Conservation (phyloP, 169 alveolate species). For the Amoebophrya sp. region DNA sequence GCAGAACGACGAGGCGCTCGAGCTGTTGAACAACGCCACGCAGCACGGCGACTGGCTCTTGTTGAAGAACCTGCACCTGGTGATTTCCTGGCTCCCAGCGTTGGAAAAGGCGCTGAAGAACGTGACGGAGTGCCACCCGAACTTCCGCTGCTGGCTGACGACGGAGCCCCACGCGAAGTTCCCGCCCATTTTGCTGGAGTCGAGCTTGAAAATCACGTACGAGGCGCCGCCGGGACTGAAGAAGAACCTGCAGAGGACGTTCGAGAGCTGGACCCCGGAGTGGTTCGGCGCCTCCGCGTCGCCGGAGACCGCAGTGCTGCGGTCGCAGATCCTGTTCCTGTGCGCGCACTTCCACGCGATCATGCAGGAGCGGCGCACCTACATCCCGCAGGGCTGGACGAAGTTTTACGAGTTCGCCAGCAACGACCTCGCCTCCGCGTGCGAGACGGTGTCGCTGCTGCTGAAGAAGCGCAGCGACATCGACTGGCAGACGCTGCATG, state of each 20-base stretch:
- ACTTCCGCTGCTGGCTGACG: conserved; percentile 77
- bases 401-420: conserved; percentile 79
- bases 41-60: conserved; percentile 78
- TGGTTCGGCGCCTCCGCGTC: conserved; percentile 33
- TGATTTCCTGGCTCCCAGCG: conserved; percentile 69
- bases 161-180: conserved; percentile 76
- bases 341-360: conserved; percentile 79
- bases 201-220: conserved; percentile 65
- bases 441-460: conserved; percentile 51
- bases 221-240: conserved; percentile 88
- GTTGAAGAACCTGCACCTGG: conserved; percentile 74
- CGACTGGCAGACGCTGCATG: conserved; percentile 68
- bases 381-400: conserved; percentile 85
- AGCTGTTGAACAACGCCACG: conserved; percentile 53
- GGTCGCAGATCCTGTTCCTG: conserved; percentile 59
- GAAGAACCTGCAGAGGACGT: conserved; percentile 68
- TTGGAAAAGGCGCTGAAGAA: conserved; percentile 68
- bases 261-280: conserved; percentile 50
- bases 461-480: conserved; percentile 27
- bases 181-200: conserved; percentile 70
- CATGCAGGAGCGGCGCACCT: conserved; percentile 74
- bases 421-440: conserved; percentile 73
- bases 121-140: conserved; percentile 41
- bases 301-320: conserved; percentile 37
- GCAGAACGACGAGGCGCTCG: conserved; percentile 58